Percentiles rank a stretch among this genome's conserved stretches.
Conservation (phyloP, 2,329 filamentous ascomycete genomes). For the Onygenales sp. region DNA sequence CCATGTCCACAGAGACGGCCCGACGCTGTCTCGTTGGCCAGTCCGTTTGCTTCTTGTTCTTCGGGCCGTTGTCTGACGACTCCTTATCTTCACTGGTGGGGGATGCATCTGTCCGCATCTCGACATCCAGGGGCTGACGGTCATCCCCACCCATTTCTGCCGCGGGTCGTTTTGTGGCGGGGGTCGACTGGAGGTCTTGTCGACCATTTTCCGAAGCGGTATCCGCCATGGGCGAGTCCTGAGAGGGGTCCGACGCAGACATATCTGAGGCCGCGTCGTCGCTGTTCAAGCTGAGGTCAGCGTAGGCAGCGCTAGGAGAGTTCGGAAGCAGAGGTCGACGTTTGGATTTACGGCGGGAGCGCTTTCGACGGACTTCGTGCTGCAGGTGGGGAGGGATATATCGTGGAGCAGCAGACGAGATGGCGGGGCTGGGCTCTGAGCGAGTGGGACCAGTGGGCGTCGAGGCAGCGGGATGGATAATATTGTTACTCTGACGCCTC, state of each 20-base stretch:
- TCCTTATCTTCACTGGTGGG: slow-evolving; percentile 14
- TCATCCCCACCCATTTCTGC: slow-evolving; percentile 43
- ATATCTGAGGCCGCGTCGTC: slow-evolving; percentile 22
- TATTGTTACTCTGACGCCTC: neutral
- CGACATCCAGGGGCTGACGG: neutral
- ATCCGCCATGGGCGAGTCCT: neutral
- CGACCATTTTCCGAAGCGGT: neutral
- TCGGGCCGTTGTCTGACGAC: slow-evolving; percentile 3
- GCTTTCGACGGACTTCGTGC: slow-evolving; percentile 35
- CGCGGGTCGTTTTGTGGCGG: slow-evolving; percentile 44
- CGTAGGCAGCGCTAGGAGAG: slow-evolving; percentile 45
- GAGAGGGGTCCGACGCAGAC: slow-evolving; percentile 11
- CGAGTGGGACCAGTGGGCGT: neutral
- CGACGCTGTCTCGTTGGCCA: slow-evolving; percentile 14
- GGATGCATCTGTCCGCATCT: slow-evolving; percentile 3
- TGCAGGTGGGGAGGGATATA: slow-evolving; percentile 50
- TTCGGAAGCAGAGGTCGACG: slow-evolving; percentile 16
- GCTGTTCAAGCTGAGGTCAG: slow-evolving; percentile 12
- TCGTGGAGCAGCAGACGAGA: slow-evolving; percentile 20
- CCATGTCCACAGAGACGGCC: slow-evolving; percentile 37
- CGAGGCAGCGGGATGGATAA: slow-evolving; percentile 13
- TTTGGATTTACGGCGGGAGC: slow-evolving; percentile 21
- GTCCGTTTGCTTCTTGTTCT: slow-evolving; percentile 10
- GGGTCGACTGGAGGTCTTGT: slow-evolving; percentile 29
- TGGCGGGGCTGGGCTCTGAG: too few species aligned